phyloP scores from a whole-genome alignment of 208 protist species.

The Acanthamoeba healyi region DNA sequence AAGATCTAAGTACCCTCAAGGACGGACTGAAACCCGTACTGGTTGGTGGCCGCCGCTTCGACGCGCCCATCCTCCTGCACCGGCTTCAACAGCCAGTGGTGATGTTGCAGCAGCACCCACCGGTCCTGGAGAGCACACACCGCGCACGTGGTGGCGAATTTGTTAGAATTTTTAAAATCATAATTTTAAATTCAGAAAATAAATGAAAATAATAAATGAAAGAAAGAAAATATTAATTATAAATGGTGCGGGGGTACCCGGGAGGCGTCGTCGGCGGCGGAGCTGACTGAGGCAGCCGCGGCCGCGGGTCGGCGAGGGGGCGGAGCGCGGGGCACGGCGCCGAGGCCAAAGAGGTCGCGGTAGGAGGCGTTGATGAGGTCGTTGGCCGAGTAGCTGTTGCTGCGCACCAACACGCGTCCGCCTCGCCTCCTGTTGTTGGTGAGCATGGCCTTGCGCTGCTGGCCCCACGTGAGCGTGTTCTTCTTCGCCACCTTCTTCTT shows the following conservation, averaged over 20 bases:
- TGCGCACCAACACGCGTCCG: not conserved
- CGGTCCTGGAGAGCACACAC: not conserved
- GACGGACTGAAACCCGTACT: not conserved
- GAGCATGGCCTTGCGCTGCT: not conserved
- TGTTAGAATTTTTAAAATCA: too few relatives aligned
- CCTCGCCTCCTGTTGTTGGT: not conserved
- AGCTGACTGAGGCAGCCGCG: not conserved
- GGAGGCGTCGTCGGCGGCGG: not conserved
- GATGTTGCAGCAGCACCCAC: conserved; percentile 69
- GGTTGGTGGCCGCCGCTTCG: not conserved
- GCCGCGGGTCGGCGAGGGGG: not conserved
- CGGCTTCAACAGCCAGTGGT: conserved; percentile 52
- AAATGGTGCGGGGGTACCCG: not conserved
- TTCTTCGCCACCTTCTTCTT: not conserved
- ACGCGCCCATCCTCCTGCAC: conserved; percentile 32
- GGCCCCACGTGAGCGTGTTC: not conserved
- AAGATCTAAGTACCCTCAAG: not conserved
- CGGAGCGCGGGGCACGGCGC: not conserved
- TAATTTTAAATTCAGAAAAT: too few relatives aligned
- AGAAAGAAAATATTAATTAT: not conserved
- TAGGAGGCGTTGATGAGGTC: conserved; percentile 67
- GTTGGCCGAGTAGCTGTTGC: conserved; percentile 52
- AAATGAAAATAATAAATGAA: not conserved
- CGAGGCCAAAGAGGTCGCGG: conserved; percentile 49
- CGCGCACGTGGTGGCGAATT: not conserved